Base-by-base conservation (phyloP, 2,329 filamentous ascomycete genomes). In the Fusarium sp. region DNA sequence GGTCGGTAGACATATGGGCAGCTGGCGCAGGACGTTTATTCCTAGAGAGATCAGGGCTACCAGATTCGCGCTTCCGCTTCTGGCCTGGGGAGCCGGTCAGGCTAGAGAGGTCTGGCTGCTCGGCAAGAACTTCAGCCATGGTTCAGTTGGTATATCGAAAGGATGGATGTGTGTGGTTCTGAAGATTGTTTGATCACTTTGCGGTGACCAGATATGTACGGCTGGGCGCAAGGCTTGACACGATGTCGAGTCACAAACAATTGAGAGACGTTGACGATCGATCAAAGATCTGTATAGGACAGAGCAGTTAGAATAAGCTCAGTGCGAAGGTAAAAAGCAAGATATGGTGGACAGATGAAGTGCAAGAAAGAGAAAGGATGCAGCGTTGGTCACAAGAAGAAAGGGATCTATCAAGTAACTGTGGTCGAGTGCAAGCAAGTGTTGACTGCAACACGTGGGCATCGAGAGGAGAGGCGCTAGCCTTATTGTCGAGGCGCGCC, bases 21-120 rank as follows among this genome's bases (percentile, higher is more conserved):
- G 78, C 70, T 9, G 81, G 79, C 9, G 76, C 77, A 49, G 76
- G 75, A 29, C 82, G 82, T 72, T 85, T 87, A 36, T 76, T 74
- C 17, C 83, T 80, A 37, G 81, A 77, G 5, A 78, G 72, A 47
- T 80, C 80, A 8, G 83, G 81, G 32, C 80, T 84, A 50, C 82
- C 81, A 19, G 74, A 73, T 52, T 79, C 77, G 49, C 84, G 82
- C 76, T 86, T 86, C 57, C 84, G 77, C 75, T 86, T 87, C 69
- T 82, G 79, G 14, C 75, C 75, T 10, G 82, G 82, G 50, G 79
- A 77, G 64, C 75, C 69, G 49, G 74, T 63, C 68, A 77, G 57
- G 65, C 74, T 72, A 39, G 77, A 75, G 49, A 82, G 76, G 53
- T 83, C 81, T 48, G 79, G 74, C 49, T 83, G 82, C 45, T 84